phyloP scores from a whole-genome alignment of 2,329 filamentous ascomycete genomes.

The Paecilomyces dactylethromorphus region DNA sequence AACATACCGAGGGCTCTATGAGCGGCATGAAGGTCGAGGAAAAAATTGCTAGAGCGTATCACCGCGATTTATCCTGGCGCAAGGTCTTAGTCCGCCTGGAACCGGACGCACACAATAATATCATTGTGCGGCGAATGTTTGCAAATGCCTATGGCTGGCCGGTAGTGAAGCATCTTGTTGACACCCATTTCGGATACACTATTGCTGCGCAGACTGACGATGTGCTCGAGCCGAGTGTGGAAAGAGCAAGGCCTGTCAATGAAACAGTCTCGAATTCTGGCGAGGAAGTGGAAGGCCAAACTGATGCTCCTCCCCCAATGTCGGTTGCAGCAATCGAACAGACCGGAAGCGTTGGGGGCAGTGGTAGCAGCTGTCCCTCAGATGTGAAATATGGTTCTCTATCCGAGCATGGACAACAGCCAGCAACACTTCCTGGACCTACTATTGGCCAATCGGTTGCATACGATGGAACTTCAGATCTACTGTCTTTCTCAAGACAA shows the following conservation, averaged over 20 bases:
- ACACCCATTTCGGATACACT: constrained; percentile 84
- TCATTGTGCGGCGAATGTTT: constrained; percentile 93
- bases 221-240: constrained; percentile 58
- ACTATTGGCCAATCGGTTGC: neutral
- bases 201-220: constrained; percentile 60
- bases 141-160: constrained; percentile 97
- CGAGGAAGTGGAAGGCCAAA: constrained; percentile 51
- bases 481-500: constrained; percentile 15
- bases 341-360: neutral
- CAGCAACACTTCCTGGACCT: neutral
- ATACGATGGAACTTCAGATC: neutral
- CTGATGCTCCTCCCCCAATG: constrained; percentile 1
- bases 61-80: constrained; percentile 84
- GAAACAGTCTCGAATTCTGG: constrained; percentile 57
- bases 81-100: constrained; percentile 94
- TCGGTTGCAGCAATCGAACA: neutral
- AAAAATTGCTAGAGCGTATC: constrained; percentile 94
- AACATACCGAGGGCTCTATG: constrained; percentile 10
- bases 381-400: neutral
- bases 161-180: constrained; percentile 87
- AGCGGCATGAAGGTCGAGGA: constrained; percentile 81
- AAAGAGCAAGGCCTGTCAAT: constrained; percentile 59
- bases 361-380: neutral
- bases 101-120: constrained; percentile 97
- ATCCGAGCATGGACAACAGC: neutral